Percentiles rank a stretch among this genome's conserved stretches.
Conservation (phyloP, 768 basidiomycete species). For the Rhizopogon vulgaris region DNA sequence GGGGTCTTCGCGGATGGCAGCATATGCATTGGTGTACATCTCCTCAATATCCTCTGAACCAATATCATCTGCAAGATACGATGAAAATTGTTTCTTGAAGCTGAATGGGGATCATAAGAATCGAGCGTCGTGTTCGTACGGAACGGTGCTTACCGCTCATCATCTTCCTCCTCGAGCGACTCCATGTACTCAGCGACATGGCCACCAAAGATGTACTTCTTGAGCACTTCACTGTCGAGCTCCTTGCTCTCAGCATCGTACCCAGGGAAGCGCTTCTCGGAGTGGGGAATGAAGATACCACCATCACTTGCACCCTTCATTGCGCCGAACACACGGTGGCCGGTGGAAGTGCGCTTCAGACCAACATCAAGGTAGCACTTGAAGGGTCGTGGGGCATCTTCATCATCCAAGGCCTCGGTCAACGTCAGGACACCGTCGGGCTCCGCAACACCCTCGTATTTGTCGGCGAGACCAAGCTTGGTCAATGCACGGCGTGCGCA, state of each 20-base stretch:
- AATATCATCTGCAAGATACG: slow-evolving; percentile 92
- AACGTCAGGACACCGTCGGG: slow-evolving; percentile 80
- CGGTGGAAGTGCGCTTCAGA: slow-evolving; percentile 95
- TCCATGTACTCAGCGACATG: slow-evolving; percentile 99
- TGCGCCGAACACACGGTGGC: slow-evolving; percentile 95
- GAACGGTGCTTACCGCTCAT: slow-evolving; percentile 64
- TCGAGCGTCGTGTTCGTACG: not conserved
- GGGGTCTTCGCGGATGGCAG: slow-evolving; percentile 94
- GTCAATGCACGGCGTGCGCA: slow-evolving; percentile 89
- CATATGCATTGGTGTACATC: slow-evolving; percentile 87
- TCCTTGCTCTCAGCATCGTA: slow-evolving; percentile 90
- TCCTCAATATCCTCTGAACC: slow-evolving; percentile 97
- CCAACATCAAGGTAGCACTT: slow-evolving; percentile 98
- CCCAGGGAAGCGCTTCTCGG: slow-evolving; percentile 96
- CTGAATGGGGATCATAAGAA: slow-evolving; percentile 30
- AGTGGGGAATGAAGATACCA: slow-evolving; percentile 97
- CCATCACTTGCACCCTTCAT: slow-evolving; percentile 98
- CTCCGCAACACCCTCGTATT: slow-evolving; percentile 92
- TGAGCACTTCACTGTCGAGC: slow-evolving; percentile 89
- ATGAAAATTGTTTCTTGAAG: slow-evolving; percentile 96
- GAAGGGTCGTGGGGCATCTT: slow-evolving; percentile 97
- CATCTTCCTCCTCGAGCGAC: slow-evolving; percentile 98
- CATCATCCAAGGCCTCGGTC: slow-evolving; percentile 84
- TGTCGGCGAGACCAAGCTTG: slow-evolving; percentile 95
- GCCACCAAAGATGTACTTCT: slow-evolving; percentile 96